Conservation (phyloP, 2,329 filamentous ascomycete genomes). For the Venturia oleaginea region DNA sequence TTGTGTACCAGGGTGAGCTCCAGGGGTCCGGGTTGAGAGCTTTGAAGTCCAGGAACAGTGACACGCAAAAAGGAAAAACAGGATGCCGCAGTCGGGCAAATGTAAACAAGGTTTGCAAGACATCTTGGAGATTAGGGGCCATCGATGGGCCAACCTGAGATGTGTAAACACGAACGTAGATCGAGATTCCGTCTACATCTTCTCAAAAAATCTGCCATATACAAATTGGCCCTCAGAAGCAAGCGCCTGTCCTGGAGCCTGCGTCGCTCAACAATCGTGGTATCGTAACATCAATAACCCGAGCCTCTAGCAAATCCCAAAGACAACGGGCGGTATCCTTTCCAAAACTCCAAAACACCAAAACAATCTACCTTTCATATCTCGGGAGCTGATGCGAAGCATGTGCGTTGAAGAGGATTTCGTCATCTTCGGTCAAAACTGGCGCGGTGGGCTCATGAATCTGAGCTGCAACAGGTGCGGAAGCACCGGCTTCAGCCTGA, state of each 20-base stretch:
- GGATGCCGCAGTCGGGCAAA: not conserved
- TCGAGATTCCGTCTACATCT: not conserved
- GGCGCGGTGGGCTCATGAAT: constrained; percentile 11
- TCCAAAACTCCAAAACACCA: constrained; percentile 10
- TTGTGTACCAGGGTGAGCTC: constrained; percentile 2
- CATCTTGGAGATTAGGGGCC: not conserved
- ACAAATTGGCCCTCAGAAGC: not conserved
- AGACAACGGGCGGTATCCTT: not conserved
- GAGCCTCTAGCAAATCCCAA: not conserved
- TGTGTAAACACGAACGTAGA: not conserved
- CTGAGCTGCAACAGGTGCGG: not conserved
- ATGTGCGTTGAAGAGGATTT: constrained; percentile 7
- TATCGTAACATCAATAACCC: not conserved
- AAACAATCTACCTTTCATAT: constrained; percentile 12
- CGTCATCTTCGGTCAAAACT: constrained; percentile 13
- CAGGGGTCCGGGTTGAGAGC: not conserved
- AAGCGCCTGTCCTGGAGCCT: not conserved
- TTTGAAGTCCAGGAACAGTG: not conserved
- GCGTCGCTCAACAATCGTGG: constrained; percentile 3
- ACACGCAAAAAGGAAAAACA: not conserved
- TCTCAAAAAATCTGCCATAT: not conserved
- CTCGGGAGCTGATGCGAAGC: constrained; percentile 9
- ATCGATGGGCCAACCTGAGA: not conserved
- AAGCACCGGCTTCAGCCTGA: constrained; percentile 13
- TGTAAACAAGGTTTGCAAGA: not conserved